Conservation (phyloP, 192 early-diverging fungal genomes). For the Neocallimastix lanati region DNA sequence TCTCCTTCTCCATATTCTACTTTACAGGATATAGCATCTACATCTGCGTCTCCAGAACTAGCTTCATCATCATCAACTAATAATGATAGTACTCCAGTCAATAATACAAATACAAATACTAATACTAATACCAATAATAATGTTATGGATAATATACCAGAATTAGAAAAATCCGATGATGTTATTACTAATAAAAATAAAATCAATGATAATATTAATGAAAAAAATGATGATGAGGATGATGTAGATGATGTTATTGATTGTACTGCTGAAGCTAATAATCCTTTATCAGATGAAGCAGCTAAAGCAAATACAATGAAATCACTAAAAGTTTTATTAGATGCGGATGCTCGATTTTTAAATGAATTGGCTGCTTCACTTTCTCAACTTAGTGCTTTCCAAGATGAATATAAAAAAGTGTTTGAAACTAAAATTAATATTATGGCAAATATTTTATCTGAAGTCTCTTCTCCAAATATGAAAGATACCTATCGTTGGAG, state of each 20-base stretch:
- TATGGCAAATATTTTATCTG: slow-evolving; percentile 26
- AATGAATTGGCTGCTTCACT: neutral
- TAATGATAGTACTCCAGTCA: too few relatives aligned
- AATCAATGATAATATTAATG: neutral
- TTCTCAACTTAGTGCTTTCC: slow-evolving; percentile 13
- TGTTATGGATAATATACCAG: neutral
- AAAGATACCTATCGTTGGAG: slow-evolving; percentile 59
- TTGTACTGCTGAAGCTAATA: neutral
- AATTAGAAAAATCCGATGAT: neutral
- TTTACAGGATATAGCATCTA: too few relatives aligned
- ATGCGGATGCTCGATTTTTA: neutral
- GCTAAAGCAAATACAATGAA: neutral
- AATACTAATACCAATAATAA: neutral
- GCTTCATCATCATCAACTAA: too few relatives aligned
- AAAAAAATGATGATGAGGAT: neutral
- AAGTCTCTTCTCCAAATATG: slow-evolving; percentile 47
- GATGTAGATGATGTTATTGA: neutral
- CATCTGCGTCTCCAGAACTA: too few relatives aligned
- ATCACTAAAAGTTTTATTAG: neutral
- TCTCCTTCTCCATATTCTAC: too few relatives aligned
- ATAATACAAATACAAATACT: too few relatives aligned
- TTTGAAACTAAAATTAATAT: slow-evolving; percentile 32
- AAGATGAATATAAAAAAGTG: slow-evolving; percentile 21
- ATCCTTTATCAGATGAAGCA: neutral
- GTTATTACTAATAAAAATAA: neutral